A percentile compares a stretch with the other conserved stretches of the same genome.
phyloP scores from a whole-genome alignment of 2,329 filamentous ascomycete species.

The Arthrinium puccinioides region DNA sequence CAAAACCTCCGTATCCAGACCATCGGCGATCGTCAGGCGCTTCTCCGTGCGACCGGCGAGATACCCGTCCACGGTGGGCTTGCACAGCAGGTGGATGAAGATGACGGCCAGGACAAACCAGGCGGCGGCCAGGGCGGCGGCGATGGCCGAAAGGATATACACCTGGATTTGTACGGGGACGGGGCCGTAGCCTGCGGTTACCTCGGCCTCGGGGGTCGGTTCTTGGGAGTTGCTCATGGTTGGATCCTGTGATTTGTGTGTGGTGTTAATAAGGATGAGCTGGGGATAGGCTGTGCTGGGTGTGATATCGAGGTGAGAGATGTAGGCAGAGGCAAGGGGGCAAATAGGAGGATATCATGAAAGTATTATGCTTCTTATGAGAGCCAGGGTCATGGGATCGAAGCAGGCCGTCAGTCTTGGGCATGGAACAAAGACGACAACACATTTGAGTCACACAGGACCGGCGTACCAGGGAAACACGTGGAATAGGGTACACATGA shows the following conservation, averaged over 20 bases:
- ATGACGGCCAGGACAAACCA: background rate
- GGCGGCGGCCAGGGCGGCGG: background rate
- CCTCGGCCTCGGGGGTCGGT: background rate
- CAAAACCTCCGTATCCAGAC: background rate
- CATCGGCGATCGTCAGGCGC: background rate
- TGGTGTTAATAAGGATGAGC: too few relatives aligned
- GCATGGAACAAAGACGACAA: too few relatives aligned
- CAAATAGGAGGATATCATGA: background rate
- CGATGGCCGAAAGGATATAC: background rate
- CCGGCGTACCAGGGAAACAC: too few relatives aligned
- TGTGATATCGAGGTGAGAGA: too few relatives aligned
- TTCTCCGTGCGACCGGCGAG: background rate
- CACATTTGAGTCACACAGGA: too few relatives aligned
- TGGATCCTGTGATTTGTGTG: too few relatives aligned
- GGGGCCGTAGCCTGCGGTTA: background rate
- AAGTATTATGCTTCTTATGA: background rate
- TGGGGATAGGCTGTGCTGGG: too few relatives aligned
- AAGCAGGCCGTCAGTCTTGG: too few relatives aligned
- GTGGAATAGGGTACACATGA: too few relatives aligned
- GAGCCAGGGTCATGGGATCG: background rate
- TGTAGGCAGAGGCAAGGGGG: background rate
- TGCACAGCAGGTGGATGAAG: background rate
- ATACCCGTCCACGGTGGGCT: background rate
- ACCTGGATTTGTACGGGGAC: slow-evolving; percentile 1
- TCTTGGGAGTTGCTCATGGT: background rate